Evolutionary conservation across 176 grass and related monocot species (phyloP).

Genomic region (Zoysia japonica): DNA sequence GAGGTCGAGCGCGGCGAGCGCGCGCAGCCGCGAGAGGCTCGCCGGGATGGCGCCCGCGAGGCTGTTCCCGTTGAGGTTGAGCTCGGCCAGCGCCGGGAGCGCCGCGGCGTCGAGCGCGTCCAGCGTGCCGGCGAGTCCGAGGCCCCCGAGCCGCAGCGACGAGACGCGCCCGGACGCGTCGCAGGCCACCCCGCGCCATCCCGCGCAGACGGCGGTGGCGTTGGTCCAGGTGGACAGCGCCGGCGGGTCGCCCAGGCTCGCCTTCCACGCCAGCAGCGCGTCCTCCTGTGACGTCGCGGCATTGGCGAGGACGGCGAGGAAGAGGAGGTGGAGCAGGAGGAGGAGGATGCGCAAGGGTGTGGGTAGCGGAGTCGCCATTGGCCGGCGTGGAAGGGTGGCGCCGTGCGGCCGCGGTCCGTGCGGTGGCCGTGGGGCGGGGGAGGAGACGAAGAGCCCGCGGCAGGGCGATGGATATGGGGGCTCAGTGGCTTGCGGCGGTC

Average conservation of each 20-base stretch:
- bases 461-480: too few relatives aligned
- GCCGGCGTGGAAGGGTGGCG: not conserved
- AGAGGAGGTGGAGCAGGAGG: not conserved
- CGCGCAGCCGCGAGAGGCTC: constrained; percentile 40
- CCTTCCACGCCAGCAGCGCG: constrained; percentile 65
- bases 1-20: constrained; percentile 53
- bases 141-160: constrained; percentile 28
- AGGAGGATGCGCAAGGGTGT: not conserved
- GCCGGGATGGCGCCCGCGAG: constrained; percentile 52
- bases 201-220: constrained; percentile 33
- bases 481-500: not conserved
- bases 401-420: too few relatives aligned
- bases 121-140: constrained; percentile 43
- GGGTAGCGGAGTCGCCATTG: constrained; percentile 32
- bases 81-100: constrained; percentile 33
- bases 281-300: constrained; percentile 30
- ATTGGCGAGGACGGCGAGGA: not conserved
- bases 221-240: constrained; percentile 50
- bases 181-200: constrained; percentile 55
- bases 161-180: constrained; percentile 29
- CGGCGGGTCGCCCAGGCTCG: constrained; percentile 29
- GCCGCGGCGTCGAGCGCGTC: constrained; percentile 41
- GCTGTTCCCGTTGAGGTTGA: constrained; percentile 71
- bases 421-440: too few relatives aligned
- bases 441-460: too few relatives aligned